A percentile compares a stretch with the other conserved stretches of the same genome.
These are phyloP conservation scores for Poa annua DNA, from an alignment of 176 grass and related monocot genomes.

Conservation along the genomic window DNA sequence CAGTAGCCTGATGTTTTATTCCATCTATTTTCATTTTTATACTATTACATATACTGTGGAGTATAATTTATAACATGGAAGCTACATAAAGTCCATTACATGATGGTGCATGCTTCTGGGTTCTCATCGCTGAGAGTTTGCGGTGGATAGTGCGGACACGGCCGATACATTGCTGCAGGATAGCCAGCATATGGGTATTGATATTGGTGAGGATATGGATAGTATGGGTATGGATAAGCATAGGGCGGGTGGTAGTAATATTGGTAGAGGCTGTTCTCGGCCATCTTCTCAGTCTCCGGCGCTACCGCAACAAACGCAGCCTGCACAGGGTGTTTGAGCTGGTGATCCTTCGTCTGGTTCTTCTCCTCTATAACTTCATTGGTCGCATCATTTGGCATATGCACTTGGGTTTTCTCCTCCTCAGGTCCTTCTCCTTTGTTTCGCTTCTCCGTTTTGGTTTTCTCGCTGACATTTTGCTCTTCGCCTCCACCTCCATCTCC, in stretches of 20 bases:
- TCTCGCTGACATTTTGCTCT: neutral
- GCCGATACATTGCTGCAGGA: neutral
- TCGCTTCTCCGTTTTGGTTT: neutral
- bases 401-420: neutral
- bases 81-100: neutral
- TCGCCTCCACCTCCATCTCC: neutral
- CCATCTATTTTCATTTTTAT: neutral
- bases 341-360: neutral
- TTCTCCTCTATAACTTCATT: neutral
- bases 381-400: neutral
- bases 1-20: neutral
- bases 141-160: neutral
- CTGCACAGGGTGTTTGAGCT: neutral
- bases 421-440: neutral
- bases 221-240: neutral
- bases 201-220: neutral
- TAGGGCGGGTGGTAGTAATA: slow-evolving; percentile 17
- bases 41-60: too few relatives aligned
- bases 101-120: slow-evolving; percentile 43
- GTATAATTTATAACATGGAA: neutral
- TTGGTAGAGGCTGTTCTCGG: neutral
- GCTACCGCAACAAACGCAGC: neutral
- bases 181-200: neutral
- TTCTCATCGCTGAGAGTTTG: slow-evolving; percentile 34
- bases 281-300: slow-evolving; percentile 29